A percentile compares a stretch with the other conserved stretches of the same genome.
Evolutionary conservation across 1,139 yeast species (phyloP).

Genomic region (Scheffersomyces cryptocercus): DNA sequence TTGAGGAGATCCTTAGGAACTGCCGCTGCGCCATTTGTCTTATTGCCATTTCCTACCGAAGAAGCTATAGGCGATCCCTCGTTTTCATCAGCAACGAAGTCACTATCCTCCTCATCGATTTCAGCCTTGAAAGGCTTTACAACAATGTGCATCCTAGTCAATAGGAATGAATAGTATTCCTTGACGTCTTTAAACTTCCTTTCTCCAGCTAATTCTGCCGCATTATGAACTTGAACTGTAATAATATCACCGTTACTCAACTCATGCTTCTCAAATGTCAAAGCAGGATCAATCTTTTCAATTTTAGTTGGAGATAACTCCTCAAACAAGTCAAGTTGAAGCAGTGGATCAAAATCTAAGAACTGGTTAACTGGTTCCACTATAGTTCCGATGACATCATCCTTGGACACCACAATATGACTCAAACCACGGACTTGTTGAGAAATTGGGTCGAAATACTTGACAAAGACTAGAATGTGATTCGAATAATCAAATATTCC

Average conservation of each 20-base stretch:
- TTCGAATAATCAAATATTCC: conserved; percentile 30
- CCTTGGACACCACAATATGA: conserved; percentile 57
- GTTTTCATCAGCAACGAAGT: conserved; percentile 26
- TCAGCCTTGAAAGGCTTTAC: conserved; percentile 50
- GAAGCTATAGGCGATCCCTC: conserved; percentile 3
- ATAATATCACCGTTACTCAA: conserved; percentile 79
- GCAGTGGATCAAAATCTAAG: conserved; percentile 46
- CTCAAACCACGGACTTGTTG: conserved; percentile 65
- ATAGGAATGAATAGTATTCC: conserved; percentile 63
- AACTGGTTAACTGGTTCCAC: conserved; percentile 42
- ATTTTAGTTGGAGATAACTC: conserved; percentile 70
- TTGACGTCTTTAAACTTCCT: conserved; percentile 34
- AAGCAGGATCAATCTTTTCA: conserved; percentile 44
- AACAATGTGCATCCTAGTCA: conserved; percentile 63
- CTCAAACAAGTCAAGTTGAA: conserved; percentile 55
- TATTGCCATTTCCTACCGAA: conserved; percentile 15
- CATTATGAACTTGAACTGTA: conserved; percentile 48
- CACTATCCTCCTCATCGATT: conserved; percentile 52
- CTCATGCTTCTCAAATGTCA: conserved; percentile 64
- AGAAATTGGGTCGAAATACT: conserved; percentile 61
- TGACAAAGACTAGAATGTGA: conserved; percentile 59
- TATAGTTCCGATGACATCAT: conserved; percentile 47
- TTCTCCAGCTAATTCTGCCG: conserved; percentile 18
- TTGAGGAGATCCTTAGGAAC: conserved; percentile 3
- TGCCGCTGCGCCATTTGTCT: conserved; percentile 10